Percentiles rank a stretch among this genome's conserved stretches.
Conservation (phyloP, 352 stramenopile species). For the Globisporangium polare region DNA sequence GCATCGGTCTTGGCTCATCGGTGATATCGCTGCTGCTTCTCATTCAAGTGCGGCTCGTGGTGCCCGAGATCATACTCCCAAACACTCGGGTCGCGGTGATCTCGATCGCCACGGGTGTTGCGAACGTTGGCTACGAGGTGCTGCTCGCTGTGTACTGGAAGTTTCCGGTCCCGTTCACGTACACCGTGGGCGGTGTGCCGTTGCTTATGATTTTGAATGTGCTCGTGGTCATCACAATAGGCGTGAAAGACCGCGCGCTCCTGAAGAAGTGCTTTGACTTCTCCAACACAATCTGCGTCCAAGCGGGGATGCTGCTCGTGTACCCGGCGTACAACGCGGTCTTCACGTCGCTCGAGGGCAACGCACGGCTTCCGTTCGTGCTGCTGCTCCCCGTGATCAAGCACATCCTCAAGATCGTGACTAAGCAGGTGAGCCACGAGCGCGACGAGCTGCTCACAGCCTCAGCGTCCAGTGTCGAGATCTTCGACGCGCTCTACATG, state of each 20-base stretch:
- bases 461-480: neutral
- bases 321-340: conserved; percentile 10
- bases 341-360: conserved; percentile 4
- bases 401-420: neutral
- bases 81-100: too few species aligned
- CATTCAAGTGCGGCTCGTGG: too few species aligned
- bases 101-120: too few species aligned
- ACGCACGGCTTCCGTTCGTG: conserved; percentile 1
- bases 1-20: too few species aligned
- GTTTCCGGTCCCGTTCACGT: conserved; percentile 8
- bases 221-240: neutral
- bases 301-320: neutral
- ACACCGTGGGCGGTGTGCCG: neutral
- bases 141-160: neutral
- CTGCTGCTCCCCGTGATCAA: conserved; percentile 11
- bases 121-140: too few species aligned
- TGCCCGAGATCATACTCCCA: too few species aligned
- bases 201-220: neutral
- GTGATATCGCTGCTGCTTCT: too few species aligned
- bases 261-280: neutral
- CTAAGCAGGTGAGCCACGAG: neutral
- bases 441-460: neutral
- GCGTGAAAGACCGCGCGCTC: neutral
- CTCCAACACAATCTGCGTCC: neutral
- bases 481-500: conserved; percentile 16